Percentiles rank a stretch among this genome's conserved stretches.
These are phyloP conservation scores for Pseudocercospora fijiensis DNA, from an alignment of 2,329 filamentous ascomycete species.

Conservation along the genomic window DNA sequence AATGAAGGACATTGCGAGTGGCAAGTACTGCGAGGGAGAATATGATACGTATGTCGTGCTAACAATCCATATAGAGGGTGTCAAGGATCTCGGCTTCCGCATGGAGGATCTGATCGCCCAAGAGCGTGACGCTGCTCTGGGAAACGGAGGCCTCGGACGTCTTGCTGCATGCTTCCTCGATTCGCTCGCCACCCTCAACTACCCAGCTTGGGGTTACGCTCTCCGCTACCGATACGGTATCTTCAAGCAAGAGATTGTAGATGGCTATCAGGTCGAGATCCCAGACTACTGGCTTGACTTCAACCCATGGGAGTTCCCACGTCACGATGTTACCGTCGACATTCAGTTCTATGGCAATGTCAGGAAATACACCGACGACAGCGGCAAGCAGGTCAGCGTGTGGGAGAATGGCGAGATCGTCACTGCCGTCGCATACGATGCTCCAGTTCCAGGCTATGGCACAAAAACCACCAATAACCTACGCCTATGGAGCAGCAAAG, in stretches of 20 bases:
- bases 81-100: slow-evolving; percentile 87
- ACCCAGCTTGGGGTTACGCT: slow-evolving; percentile 95
- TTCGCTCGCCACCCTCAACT: slow-evolving; percentile 91
- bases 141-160: slow-evolving; percentile 92
- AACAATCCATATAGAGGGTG: slow-evolving; percentile 63
- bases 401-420: slow-evolving; percentile 97
- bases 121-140: slow-evolving; percentile 93
- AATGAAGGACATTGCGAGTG: slow-evolving; percentile 77
- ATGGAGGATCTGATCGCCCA: slow-evolving; percentile 94
- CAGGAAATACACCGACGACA: slow-evolving; percentile 67
- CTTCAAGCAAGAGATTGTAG: slow-evolving; percentile 98
- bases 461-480: slow-evolving; percentile 95
- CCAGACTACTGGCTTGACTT: slow-evolving; percentile 99
- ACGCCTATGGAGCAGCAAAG: slow-evolving; percentile 95
- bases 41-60: neutral
- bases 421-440: slow-evolving; percentile 88
- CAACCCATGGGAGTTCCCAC: slow-evolving; percentile 97
- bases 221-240: slow-evolving; percentile 90
- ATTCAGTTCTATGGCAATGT: slow-evolving; percentile 95
- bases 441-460: slow-evolving; percentile 78
- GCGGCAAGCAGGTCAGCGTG: slow-evolving; percentile 67
- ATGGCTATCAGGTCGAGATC: slow-evolving; percentile 96
- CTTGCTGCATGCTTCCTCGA: slow-evolving; percentile 96
- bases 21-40: slow-evolving; percentile 50
- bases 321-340: slow-evolving; percentile 92